Base-by-base conservation (phyloP, 169 alveolate genomes). In the Eimeria acervulina region DNA sequence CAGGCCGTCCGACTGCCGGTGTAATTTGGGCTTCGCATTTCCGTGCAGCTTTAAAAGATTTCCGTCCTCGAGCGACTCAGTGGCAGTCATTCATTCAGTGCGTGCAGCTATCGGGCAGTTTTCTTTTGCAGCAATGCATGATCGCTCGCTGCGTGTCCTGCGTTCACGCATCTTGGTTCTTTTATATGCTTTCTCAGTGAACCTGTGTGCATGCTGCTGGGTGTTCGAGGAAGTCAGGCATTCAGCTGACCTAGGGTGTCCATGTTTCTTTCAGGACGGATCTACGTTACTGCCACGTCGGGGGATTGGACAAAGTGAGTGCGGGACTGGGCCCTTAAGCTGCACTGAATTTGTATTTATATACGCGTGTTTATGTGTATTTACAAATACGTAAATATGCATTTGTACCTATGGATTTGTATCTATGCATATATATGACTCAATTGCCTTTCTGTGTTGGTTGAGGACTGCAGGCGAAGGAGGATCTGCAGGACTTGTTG, bases 401-500 rank as follows among this genome's bases (percentile, higher is more conserved):
- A 55, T 7, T 2, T 7, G 26, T 15, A 55, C 12, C 5, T 47
- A 47, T 5, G 12, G 55, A 47, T 47, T 7, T 47, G 12, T 47
- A 47, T 47, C 33, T 17, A 17, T 40, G 13, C 26, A 47, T 38
- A 13, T 26, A 1, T 76, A 40, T 12, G 26, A 8, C 23, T 42
- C 0, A 0, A 15, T 13, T 2, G 23, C 1, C 12, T 42, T 19
- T 12, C 21, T 76, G 55, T 36, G 31, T 38, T 40, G 21, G 15
- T 26, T n/a, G 28, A 13, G 31, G 26, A 1, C 90, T 72, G 52
- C 96, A 95, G 96, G 91, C 81, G 63, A 95, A 95, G 68, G 76
- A 72, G 42, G 96, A 74, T 51, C 92, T 95, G 61, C 51, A 31
- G 31, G 96, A 95, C 51, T n/a, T 95, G 66, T 87, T 95, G 88